These are phyloP conservation scores for Gossypium aridum DNA, from an alignment of 441 rosid genomes.

Conservation along the genomic window DNA sequence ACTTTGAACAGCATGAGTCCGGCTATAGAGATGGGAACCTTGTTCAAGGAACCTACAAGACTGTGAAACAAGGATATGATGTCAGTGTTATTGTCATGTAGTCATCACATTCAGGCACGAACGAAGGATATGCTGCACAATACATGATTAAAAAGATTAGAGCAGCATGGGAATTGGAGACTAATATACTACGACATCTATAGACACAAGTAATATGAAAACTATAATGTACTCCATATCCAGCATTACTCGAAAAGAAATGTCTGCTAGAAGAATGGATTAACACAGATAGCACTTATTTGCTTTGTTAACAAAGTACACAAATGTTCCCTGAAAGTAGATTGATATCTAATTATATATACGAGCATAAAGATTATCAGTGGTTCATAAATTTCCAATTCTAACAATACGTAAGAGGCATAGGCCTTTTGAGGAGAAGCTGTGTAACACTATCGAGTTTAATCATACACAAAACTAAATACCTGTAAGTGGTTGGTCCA, in stretches of 20 bases:
- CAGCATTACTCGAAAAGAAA: not conserved
- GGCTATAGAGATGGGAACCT: conserved; percentile 81
- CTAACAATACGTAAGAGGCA: not conserved
- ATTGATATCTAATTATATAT: not conserved
- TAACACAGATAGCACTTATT: not conserved
- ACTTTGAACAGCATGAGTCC: conserved; percentile 75
- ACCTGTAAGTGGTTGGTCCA: conserved; percentile 94
- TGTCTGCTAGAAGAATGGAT: not conserved
- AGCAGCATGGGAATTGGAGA: not conserved
- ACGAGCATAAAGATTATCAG: not conserved
- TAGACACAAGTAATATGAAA: not conserved
- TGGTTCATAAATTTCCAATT: not conserved
- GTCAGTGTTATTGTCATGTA: not conserved
- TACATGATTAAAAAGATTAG: not conserved
- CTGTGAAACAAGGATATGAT: conserved; percentile 29
- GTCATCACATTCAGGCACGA: not conserved
- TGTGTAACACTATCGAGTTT: not conserved
- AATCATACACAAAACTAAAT: not conserved
- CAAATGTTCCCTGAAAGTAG: not conserved
- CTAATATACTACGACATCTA: not conserved
- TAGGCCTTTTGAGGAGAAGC: not conserved
- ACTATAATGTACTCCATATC: not conserved
- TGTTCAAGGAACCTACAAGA: conserved; percentile 89
- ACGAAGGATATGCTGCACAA: not conserved
- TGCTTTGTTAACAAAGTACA: not conserved